Evolutionary conservation across 352 stramenopile species (phyloP), one percentile per base, ranked within the genome.

Genomic region (Salisapilia sapeloensis): DNA sequence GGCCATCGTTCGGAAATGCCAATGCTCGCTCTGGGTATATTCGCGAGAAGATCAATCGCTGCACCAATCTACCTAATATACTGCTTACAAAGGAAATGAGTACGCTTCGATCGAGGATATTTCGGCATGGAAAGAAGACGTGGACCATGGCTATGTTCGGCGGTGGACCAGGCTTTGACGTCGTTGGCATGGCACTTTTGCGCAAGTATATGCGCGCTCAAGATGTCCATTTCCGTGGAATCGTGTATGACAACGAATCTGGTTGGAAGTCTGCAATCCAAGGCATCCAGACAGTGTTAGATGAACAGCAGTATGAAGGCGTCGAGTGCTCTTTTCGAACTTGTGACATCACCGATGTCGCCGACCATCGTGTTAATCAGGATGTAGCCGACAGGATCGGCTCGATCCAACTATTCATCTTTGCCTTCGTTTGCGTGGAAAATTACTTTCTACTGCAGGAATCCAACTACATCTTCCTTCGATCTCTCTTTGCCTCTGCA

Each of bases 401-500:
- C 2, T 17, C 29, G 12, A 76, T 53, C 4, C 42, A 74, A 10
- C 31, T 79, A 2, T 66, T 78, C 17, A 42, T 78, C 15, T 82
- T 82, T 23, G 66, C 62, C 5, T 82, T 82, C 34, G 66, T 82
- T 23, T 79, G 62, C 30, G 66, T 77, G 19, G 66, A 82, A 32
- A 82, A 79, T 34, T 77, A 65, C 14, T 57, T 47, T 28, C 43
- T 79, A 10, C 45, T 82, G 3, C 44, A 49, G 14, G 40, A 60
- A 31, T 65, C 44, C 29, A 30, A 48, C 15, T 82, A 59, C 35
- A 33, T 42, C 3, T 79, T 82, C 24, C 37, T 82, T 0, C 60
- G 55, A 9, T 65, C 59, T 24, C 47, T 82, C 1, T 77, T 82
- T 12, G 12, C 19, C 1, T 21, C 41, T 12, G 56, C 60, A 14